Evolutionary conservation across 2,329 filamentous ascomycete genomes (phyloP).

Genomic region (Trichothecium sympodiale): DNA sequence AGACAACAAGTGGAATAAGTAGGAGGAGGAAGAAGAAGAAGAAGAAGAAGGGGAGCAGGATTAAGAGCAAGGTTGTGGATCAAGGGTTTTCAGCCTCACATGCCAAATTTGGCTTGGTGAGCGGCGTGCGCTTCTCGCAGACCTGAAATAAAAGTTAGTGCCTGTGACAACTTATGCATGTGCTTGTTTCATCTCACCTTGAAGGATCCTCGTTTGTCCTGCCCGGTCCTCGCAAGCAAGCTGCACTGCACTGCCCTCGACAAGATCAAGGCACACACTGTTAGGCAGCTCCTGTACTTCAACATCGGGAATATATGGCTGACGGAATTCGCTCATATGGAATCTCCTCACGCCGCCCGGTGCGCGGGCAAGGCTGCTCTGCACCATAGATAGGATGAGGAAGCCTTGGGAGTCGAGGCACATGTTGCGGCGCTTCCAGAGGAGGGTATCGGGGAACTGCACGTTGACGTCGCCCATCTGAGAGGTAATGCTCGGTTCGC

Average conservation of each 20-base stretch:
- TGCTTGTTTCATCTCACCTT: no score
- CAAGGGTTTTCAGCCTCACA: slow-evolving; percentile 1
- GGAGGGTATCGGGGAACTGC: slow-evolving; percentile 88
- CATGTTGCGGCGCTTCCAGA: slow-evolving; percentile 92
- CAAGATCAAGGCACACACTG: slow-evolving; percentile 55
- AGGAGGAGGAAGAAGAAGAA: slow-evolving; percentile 5
- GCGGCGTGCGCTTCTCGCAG: slow-evolving; percentile 24
- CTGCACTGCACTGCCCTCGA: slow-evolving; percentile 50
- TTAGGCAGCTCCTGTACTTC: slow-evolving; percentile 89
- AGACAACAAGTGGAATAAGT: no score
- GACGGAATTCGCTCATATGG: slow-evolving; percentile 73
- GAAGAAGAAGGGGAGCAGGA: slow-evolving; percentile 2
- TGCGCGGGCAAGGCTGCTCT: not conserved
- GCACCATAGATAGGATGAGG: slow-evolving; percentile 48
- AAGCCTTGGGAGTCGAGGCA: slow-evolving; percentile 76
- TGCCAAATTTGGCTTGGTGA: slow-evolving; percentile 19
- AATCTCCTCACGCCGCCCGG: slow-evolving; percentile 54
- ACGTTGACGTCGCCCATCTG: slow-evolving; percentile 88
- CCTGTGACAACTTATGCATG: no score
- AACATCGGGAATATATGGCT: slow-evolving; percentile 74
- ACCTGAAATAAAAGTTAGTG: slow-evolving; percentile 11
- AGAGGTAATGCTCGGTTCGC: slow-evolving; percentile 36
- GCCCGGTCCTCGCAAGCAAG: slow-evolving; percentile 52
- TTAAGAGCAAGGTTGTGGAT: not conserved
- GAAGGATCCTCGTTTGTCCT: slow-evolving; percentile 43